Percentiles rank a stretch among this genome's conserved stretches.
Conservation (phyloP, 352 stramenopile genomes). For the Pythium angustatum region DNA sequence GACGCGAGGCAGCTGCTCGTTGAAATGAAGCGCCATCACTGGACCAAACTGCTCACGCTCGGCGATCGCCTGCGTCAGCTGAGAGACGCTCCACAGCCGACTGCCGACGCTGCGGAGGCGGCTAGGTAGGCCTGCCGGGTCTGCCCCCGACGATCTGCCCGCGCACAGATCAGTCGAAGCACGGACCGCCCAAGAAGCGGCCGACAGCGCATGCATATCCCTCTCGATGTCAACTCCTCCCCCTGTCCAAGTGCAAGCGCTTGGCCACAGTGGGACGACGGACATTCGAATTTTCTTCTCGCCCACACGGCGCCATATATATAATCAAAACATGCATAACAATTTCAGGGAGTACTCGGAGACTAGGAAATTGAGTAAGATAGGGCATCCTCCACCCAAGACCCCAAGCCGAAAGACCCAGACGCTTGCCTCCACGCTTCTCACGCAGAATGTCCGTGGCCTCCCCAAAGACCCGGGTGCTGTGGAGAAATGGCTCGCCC, state of each 20-base stretch:
- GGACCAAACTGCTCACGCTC: not conserved
- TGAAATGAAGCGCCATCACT: not conserved
- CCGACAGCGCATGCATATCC: not conserved
- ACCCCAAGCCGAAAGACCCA: not conserved
- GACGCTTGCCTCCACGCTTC: too few relatives aligned
- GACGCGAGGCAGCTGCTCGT: not conserved
- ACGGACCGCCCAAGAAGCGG: too few relatives aligned
- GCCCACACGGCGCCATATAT: not conserved
- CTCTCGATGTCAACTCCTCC: not conserved
- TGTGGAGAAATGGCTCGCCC: not conserved
- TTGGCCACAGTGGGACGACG: not conserved
- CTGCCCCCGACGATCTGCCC: not conserved
- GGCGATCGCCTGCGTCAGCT: not conserved
- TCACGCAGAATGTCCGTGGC: constrained; percentile 7
- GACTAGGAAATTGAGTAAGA: not conserved
- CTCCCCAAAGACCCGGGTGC: not conserved
- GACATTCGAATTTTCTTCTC: not conserved
- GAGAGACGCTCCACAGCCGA: not conserved
- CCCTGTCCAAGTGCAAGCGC: not conserved
- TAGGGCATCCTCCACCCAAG: not conserved
- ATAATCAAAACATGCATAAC: not conserved
- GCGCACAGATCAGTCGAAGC: not conserved
- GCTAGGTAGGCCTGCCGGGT: not conserved
- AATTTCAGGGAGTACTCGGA: not conserved
- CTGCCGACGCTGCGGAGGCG: not conserved